Evolutionary conservation across 495 filamentous ascomycete species (phyloP).

Genomic region (Physcia stellaris): DNA sequence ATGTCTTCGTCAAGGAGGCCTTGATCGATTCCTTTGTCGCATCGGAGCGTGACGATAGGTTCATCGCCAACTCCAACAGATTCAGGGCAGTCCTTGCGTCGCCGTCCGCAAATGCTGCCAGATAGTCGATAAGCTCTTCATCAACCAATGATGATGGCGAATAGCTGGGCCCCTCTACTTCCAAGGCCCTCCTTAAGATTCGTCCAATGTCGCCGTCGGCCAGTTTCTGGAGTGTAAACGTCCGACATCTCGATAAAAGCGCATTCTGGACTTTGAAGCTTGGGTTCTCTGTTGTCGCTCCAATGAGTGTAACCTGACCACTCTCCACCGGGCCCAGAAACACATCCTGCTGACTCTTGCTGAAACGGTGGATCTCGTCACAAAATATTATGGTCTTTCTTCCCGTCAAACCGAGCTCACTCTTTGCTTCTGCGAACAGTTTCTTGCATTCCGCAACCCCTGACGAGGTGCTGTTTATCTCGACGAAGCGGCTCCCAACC

Average conservation of each 20-base stretch:
- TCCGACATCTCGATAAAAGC: slow-evolving; percentile 76
- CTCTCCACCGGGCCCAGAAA: slow-evolving; percentile 88
- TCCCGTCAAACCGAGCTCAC: slow-evolving; percentile 68
- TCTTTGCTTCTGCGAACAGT: slow-evolving; percentile 73
- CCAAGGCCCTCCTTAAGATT: slow-evolving; percentile 64
- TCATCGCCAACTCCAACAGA: slow-evolving; percentile 75
- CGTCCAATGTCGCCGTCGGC: slow-evolving; percentile 51
- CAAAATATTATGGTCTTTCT: slow-evolving; percentile 94
- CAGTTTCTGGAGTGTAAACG: slow-evolving; percentile 71
- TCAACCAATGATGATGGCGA: slow-evolving; percentile 52
- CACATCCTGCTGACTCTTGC: slow-evolving; percentile 87
- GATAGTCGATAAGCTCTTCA: slow-evolving; percentile 61
- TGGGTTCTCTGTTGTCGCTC: slow-evolving; percentile 94
- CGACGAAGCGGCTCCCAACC: slow-evolving; percentile 74
- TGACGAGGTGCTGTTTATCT: slow-evolving; percentile 86
- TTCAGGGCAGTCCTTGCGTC: slow-evolving; percentile 90
- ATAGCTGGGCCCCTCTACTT: slow-evolving; percentile 42
- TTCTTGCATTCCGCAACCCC: slow-evolving; percentile 95
- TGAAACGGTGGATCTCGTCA: slow-evolving; percentile 94
- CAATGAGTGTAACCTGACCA: slow-evolving; percentile 82
- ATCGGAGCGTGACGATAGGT: slow-evolving; percentile 36
- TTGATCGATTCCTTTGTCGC: slow-evolving; percentile 59
- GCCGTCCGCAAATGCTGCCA: slow-evolving; percentile 76
- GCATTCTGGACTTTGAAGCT: slow-evolving; percentile 88
- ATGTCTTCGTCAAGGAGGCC: slow-evolving; percentile 65